phyloP scores from a whole-genome alignment of 2,329 filamentous ascomycete species.

The Claviceps paspali region DNA sequence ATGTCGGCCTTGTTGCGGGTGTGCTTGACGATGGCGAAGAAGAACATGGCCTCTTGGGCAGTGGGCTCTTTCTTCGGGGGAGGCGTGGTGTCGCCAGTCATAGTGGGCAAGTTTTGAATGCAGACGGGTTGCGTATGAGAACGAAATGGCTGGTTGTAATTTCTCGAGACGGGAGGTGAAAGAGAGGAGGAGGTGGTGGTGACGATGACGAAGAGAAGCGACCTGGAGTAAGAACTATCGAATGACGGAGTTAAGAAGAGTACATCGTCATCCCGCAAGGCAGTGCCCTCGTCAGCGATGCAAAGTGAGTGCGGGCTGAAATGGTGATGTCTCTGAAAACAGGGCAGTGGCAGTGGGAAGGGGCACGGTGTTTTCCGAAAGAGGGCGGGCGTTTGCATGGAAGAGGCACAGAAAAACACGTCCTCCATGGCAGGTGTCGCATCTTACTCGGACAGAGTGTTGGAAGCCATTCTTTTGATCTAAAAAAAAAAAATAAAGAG shows the following conservation, averaged over 20 bases:
- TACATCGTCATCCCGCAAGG: neutral
- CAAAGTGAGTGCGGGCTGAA: constrained; percentile 2
- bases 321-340: neutral
- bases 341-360: neutral
- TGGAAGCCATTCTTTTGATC: neutral
- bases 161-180: neutral
- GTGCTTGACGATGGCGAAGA: constrained; percentile 29
- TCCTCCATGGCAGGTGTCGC: neutral
- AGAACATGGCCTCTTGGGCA: constrained; percentile 26
- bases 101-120: constrained; percentile 6
- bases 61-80: constrained; percentile 21
- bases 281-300: neutral
- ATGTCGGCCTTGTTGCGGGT: constrained; percentile 27
- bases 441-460: neutral
- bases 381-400: neutral
- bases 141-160: too few species aligned
- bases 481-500: neutral
- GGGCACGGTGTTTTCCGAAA: neutral
- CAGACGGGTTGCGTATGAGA: neutral
- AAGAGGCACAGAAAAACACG: neutral
- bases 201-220: neutral
- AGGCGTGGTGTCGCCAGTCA: constrained; percentile 14
- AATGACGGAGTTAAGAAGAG: neutral
- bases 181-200: neutral
- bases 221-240: neutral